These are phyloP conservation scores for Scheffersomyces insectosa DNA, from an alignment of 1,139 yeast genomes.

Conservation along the genomic window DNA sequence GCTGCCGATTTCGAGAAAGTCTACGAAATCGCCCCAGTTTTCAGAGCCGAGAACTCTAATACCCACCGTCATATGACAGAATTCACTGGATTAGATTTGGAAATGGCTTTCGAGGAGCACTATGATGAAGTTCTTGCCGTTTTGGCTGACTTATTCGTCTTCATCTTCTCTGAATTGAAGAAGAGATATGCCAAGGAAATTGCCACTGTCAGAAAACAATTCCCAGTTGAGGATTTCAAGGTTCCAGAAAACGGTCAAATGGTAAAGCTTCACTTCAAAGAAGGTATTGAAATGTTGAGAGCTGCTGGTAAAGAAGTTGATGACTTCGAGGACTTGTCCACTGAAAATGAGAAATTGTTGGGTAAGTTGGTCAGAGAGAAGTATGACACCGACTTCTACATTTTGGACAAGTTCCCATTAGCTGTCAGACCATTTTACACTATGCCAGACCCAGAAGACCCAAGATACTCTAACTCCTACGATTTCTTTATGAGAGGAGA, in stretches of 20 bases:
- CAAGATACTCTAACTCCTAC: conserved; percentile 89
- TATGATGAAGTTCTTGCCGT: conserved; percentile 91
- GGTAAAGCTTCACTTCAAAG: conserved; percentile 87
- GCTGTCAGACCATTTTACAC: conserved; percentile 98
- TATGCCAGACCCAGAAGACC: conserved; percentile 94
- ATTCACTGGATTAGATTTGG: conserved; percentile 95
- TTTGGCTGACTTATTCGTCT: conserved; percentile 82
- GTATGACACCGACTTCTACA: conserved; percentile 96
- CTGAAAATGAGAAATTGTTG: conserved; percentile 90
- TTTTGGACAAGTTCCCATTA: conserved; percentile 96
- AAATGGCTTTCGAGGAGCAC: conserved; percentile 97
- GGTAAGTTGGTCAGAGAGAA: conserved; percentile 91
- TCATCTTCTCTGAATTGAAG: conserved; percentile 83
- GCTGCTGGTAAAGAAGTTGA: conserved; percentile 80
- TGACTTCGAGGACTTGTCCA: conserved; percentile 85
- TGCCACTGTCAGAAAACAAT: conserved; percentile 88
- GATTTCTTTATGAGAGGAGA: conserved; percentile 99
- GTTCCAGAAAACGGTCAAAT: conserved; percentile 87
- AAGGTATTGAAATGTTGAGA: conserved; percentile 84
- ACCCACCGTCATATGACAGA: conserved; percentile 99
- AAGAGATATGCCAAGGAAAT: conserved; percentile 79
- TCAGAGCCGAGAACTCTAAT: conserved; percentile 98
- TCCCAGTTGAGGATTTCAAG: conserved; percentile 96
- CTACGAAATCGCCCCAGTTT: conserved; percentile 95
- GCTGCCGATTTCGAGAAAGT: conserved; percentile 97